phyloP scores from a whole-genome alignment of 345 rosid genomes.

The Brassica napus region DNA sequence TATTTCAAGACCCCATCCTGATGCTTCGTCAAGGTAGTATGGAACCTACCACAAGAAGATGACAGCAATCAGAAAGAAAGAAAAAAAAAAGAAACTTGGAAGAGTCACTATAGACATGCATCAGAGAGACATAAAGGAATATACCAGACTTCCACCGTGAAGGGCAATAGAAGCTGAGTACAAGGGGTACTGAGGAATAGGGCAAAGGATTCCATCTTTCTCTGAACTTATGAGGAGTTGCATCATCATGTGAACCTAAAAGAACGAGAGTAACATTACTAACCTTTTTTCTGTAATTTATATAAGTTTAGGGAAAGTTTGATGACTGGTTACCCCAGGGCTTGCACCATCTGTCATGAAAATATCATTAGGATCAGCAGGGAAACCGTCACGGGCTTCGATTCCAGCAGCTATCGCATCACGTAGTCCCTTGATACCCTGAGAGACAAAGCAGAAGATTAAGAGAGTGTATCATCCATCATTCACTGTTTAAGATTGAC shows the following conservation, averaged over 20 bases:
- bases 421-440: constrained; percentile 94
- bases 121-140: not conserved
- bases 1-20: constrained; percentile 91
- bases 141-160: constrained; percentile 92
- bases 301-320: constrained; percentile 1
- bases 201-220: constrained; percentile 88
- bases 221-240: constrained; percentile 78
- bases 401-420: constrained; percentile 90
- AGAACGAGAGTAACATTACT: constrained; percentile 25
- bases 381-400: constrained; percentile 95
- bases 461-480: not conserved
- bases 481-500: not conserved
- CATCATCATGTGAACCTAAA: constrained; percentile 95
- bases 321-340: constrained; percentile 59
- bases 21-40: constrained; percentile 89
- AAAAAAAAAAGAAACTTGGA: too few species aligned
- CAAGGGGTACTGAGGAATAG: constrained; percentile 97
- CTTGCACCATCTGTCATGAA: constrained; percentile 98
- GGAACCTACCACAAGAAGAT: constrained; percentile 60
- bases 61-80: not conserved
- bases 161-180: constrained; percentile 98
- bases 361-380: constrained; percentile 83
- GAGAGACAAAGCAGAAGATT: not conserved
- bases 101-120: not conserved
- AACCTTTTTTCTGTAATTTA: not conserved